Evolutionary conservation across 192 early-diverging fungal genomes (phyloP), one percentile per base, ranked within the genome.

Genomic region (Thamnidium elegans): DNA sequence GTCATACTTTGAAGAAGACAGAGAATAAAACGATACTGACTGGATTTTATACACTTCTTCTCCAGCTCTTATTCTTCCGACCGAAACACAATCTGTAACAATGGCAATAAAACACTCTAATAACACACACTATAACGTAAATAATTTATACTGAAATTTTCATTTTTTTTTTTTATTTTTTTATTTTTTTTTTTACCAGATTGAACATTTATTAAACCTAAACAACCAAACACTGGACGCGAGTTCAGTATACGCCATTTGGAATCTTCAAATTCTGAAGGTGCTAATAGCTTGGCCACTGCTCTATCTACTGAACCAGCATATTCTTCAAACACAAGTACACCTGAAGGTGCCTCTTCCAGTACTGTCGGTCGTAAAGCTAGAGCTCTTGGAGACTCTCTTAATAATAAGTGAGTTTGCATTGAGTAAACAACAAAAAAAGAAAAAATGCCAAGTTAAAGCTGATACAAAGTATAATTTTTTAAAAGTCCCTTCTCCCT

Each of bases 1-100:
- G 69, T 98, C 94, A 63, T 90, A 92, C 20, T 84, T 79, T 51
- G 80, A 78, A 54, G 83, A 84, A 1, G 83, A 78, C 55, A 98
- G 81, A 6, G 92, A 96, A 65, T 92, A 85, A 71, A 93, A 92
- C 55, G 75, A 79, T 8, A 92, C 91, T 39, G 83, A 80, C 10
- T 78, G 68, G 31, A 98, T 85, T 17, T 86, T 84, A 69, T 88
- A 92, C 4, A 89, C 81, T 2, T 84, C 75, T 54, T 87, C 79
- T 7, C 85, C 82, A 14, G 77, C 75, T 4, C 81, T 73, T 62
- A 90, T 65, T 47, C 85, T 72, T 34, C 89, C 88, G 39, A 90
- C 66, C 20, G 74, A 80, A 39, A 78, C 61, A 66, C 88, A 89
- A 45, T 84, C 84, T 23, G 87, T 89, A 20, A 89, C 78, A 17